phyloP scores from a whole-genome alignment of 768 basidiomycete species.

The Podaxis mareebaensis region DNA sequence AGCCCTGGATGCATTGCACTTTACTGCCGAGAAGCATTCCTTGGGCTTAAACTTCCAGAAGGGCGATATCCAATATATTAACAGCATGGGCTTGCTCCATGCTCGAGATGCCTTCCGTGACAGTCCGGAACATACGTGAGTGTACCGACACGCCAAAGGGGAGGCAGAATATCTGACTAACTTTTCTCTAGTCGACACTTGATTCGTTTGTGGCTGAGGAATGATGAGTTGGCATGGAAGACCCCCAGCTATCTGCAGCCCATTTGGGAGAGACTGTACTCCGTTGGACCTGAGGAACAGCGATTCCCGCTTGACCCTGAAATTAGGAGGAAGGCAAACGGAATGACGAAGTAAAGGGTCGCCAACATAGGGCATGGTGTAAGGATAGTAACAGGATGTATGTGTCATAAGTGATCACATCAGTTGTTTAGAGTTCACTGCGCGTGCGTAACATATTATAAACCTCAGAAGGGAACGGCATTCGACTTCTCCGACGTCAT shows the following conservation, averaged over 20 bases:
- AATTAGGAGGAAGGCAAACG: conserved; percentile 39
- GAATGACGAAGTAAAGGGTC: conserved; percentile 27
- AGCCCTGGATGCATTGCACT: conserved; percentile 46
- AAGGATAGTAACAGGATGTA: no score
- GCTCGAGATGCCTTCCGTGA: conserved; percentile 46
- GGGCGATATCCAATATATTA: conserved; percentile 52
- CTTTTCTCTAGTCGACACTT: conserved; percentile 38
- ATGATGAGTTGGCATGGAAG: conserved; percentile 47
- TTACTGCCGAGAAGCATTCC: conserved; percentile 42
- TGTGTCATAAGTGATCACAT: no score
- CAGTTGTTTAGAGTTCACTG: no score
- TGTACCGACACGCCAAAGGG: conserved; percentile 14
- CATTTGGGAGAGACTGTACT: conserved; percentile 41
- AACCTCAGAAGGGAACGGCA: no score
- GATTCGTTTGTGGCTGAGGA: conserved; percentile 46
- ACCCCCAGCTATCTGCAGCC: conserved; percentile 39
- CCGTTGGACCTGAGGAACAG: conserved; percentile 40
- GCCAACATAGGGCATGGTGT: no score
- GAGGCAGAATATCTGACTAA: not conserved
- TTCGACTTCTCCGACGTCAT: no score
- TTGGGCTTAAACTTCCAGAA: conserved; percentile 47
- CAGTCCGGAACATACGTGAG: conserved; percentile 42
- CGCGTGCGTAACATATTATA: no score
- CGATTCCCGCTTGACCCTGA: conserved; percentile 45
- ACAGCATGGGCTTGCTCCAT: conserved; percentile 44